These are phyloP conservation scores for Platanthera zijinensis DNA, from an alignment of 106 monocot genomes.

Conservation along the genomic window DNA sequence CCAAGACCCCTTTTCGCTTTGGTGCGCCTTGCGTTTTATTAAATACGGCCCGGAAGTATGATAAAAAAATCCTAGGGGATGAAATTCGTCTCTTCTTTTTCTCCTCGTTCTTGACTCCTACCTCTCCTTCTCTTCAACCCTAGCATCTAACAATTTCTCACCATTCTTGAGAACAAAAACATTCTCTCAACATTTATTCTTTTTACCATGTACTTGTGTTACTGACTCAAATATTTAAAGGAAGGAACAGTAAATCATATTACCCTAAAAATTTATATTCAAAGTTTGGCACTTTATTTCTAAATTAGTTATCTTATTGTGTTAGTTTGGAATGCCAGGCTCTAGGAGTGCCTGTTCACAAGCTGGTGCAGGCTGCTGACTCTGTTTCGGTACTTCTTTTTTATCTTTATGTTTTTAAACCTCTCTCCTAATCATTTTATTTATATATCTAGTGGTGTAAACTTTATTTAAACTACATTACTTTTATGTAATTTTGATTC, in stretches of 20 bases:
- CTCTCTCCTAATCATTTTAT: neutral
- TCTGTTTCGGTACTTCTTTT: constrained; percentile 73
- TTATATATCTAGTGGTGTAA: neutral
- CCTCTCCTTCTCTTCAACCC: no score
- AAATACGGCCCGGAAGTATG: no score
- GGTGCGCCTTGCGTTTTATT: no score
- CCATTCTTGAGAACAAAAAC: no score
- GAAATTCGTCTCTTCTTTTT: no score
- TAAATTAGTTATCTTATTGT: neutral
- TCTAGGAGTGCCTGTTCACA: constrained; percentile 75
- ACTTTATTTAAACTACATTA: neutral
- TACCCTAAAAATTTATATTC: neutral
- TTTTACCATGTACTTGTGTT: no score
- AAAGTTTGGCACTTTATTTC: neutral
- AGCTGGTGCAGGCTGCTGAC: constrained; percentile 86
- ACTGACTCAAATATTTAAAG: no score
- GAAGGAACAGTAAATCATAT: neutral
- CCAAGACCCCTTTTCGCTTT: no score
- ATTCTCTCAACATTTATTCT: no score
- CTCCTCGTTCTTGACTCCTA: no score
- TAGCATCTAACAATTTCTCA: no score
- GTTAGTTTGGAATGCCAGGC: constrained; percentile 35
- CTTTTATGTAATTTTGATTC: neutral
- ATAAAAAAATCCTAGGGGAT: no score
- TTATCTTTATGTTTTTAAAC: neutral